Conservation (phyloP, 176 grass and related monocot species). For the Echinochloa phyllopogon region DNA sequence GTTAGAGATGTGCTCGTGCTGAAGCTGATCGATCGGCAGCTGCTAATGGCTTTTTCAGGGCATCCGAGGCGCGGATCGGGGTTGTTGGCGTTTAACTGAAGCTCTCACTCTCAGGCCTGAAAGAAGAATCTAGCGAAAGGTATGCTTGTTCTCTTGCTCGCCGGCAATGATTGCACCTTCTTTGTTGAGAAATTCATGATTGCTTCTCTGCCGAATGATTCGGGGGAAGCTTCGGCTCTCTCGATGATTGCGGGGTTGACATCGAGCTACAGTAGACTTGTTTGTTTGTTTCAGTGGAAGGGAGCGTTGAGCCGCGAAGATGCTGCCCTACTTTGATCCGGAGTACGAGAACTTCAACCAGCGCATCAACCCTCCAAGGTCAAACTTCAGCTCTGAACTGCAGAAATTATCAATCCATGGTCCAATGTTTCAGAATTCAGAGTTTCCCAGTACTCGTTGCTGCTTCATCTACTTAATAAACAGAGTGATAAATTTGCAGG, state of each 20-base stretch:
- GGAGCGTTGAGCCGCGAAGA: constrained; percentile 13
- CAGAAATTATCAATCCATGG: not conserved
- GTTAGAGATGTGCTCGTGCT: not conserved
- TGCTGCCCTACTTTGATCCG: constrained; percentile 94
- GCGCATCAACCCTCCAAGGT: constrained; percentile 96
- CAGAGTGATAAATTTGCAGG: constrained; percentile 46
- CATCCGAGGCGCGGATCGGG: not conserved
- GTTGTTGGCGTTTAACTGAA: constrained; percentile 34
- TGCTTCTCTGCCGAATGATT: not conserved
- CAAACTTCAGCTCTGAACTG: constrained; percentile 2
- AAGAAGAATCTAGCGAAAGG: constrained; percentile 49
- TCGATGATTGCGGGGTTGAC: constrained; percentile 18
- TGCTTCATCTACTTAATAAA: constrained; percentile 11
- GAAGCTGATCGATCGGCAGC: constrained; percentile 4
- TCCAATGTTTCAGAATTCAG: not conserved
- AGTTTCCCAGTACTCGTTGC: not conserved
- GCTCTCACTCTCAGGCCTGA: not conserved
- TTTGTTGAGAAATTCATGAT: constrained; percentile 14
- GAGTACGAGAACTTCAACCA: constrained; percentile 96
- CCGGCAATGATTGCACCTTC: constrained; percentile 20
- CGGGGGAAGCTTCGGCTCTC: not conserved
- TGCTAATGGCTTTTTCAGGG: constrained; percentile 35
- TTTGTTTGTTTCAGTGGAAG: constrained; percentile 47
- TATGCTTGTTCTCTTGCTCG: constrained; percentile 26
- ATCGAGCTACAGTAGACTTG: not conserved